A percentile compares a stretch with the other conserved stretches of the same genome.
phyloP scores from a whole-genome alignment of 805 yeast genomes.

The Ogataea methylovora region DNA sequence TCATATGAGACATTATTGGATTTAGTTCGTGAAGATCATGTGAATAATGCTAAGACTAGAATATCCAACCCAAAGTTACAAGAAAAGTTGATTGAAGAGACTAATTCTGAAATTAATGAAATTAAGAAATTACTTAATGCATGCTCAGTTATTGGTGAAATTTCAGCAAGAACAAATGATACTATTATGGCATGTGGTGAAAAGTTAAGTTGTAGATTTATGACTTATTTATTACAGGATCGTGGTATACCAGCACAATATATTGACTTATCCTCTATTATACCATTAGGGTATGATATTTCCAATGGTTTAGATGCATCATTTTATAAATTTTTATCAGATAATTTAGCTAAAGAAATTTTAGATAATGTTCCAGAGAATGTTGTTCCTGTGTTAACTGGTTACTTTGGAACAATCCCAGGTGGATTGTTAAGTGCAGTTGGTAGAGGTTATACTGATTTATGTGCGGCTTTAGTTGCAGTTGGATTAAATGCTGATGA shows the following conservation, averaged over 20 bases:
- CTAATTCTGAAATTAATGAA: slow-evolving; percentile 57
- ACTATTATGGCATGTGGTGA: slow-evolving; percentile 91
- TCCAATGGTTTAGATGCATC: slow-evolving; percentile 56
- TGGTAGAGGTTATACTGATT: slow-evolving; percentile 96
- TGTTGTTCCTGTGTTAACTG: slow-evolving; percentile 85
- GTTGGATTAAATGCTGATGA: slow-evolving; percentile 91
- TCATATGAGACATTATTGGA: slow-evolving; percentile 48
- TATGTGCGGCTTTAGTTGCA: slow-evolving; percentile 94
- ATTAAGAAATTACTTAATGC: slow-evolving; percentile 74
- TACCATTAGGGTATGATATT: slow-evolving; percentile 54
- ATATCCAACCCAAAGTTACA: slow-evolving; percentile 42
- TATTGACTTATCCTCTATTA: slow-evolving; percentile 68
- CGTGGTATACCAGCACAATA: slow-evolving; percentile 72
- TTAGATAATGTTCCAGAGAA: slow-evolving; percentile 24
- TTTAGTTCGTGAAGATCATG: slow-evolving; percentile 72
- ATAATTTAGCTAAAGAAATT: slow-evolving; percentile 43
- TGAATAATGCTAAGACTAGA: slow-evolving; percentile 54
- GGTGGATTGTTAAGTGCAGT: slow-evolving; percentile 90
- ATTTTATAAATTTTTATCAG: slow-evolving; percentile 53
- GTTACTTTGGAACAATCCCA: slow-evolving; percentile 93
- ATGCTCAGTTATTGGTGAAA: slow-evolving; percentile 86
- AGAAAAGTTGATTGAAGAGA: slow-evolving; percentile 46
- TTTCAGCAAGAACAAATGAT: slow-evolving; percentile 81
- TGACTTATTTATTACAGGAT: slow-evolving; percentile 80
- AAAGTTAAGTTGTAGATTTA: slow-evolving; percentile 81